Evolutionary conservation across 768 basidiomycete species (phyloP), one percentile per base, ranked within the genome.

Genomic region (Rhodosporidiobolus odoratus): DNA sequence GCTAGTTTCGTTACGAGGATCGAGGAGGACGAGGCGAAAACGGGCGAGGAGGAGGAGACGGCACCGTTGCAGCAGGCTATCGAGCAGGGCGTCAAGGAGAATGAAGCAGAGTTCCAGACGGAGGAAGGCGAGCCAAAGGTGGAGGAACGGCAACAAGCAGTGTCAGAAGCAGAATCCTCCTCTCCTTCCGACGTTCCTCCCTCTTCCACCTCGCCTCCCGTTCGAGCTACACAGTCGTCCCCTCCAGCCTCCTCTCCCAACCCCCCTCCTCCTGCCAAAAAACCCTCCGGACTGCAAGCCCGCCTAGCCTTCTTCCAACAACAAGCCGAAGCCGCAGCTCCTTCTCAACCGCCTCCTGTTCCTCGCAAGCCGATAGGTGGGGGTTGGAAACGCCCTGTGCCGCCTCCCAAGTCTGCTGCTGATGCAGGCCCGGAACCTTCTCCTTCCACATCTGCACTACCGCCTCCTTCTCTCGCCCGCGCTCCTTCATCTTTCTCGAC

Each of bases 251-350:
- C 58, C 38, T 10, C 40, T 21, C 10, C 40, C 13, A 32, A 27
- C 16, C 54, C 63, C 9, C 64, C 64, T 7, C 54, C 64, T 13
- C 48, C 64, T 10, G 69, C 69, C 15, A 71, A 71, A 61, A 71
- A 71, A 50, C 65, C 69, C 21, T 62, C 62, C 21, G 69, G 60
- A 12, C 59, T 71, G 43, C 59, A 59, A 13, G 56, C 65, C 21
- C 69, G 69, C 25, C 62, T 71, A 60, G 69, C 69, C 19, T 60
- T 60, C 10, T 71, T 71, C 69, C 37, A 71, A 4, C 53, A 58
- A 35, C 32, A 34, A 23, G 47, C 54, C 9, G 47, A 62, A 17
- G 37, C 45, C 7, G 2, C 27, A 2, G 32, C 62, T 1, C 4
- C 58, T 13, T 59, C 69, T 6, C 57, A 35, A 16, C 56, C 56